Conservation (phyloP, 768 basidiomycete species). For the Brasilioporus rufonigricans region DNA sequence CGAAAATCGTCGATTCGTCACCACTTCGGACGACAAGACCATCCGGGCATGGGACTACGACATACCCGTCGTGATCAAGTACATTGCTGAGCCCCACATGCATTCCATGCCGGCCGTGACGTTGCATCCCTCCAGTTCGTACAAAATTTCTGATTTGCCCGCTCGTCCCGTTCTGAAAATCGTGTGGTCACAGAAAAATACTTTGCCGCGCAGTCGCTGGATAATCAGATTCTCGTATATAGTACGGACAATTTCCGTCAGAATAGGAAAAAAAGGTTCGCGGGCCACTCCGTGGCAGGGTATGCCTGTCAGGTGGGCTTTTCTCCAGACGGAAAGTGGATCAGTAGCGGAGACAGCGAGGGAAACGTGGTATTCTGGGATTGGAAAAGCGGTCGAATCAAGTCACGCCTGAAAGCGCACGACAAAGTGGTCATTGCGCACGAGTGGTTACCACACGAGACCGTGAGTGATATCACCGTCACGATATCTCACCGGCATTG, state of each 20-base stretch:
- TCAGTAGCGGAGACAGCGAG: constrained; percentile 92
- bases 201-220: constrained; percentile 95
- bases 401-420: constrained; percentile 85
- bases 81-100: constrained; percentile 99
- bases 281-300: constrained; percentile 94
- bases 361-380: constrained; percentile 99
- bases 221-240: constrained; percentile 97
- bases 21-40: constrained; percentile 98
- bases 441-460: constrained; percentile 97
- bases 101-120: constrained; percentile 99
- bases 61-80: constrained; percentile 99
- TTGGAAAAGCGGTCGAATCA: constrained; percentile 97
- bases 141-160: constrained; percentile 5
- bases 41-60: constrained; percentile 99
- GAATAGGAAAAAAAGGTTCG: constrained; percentile 97
- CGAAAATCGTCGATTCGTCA: constrained; percentile 95
- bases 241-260: constrained; percentile 98
- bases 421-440: constrained; percentile 97
- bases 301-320: constrained; percentile 98
- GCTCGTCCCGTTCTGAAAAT: constrained; percentile 9
- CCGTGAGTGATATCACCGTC: constrained; percentile 52
- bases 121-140: constrained; percentile 90
- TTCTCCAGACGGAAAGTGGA: constrained; percentile 97
- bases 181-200: constrained; percentile 68
- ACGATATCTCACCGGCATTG: constrained; percentile 1